Conservation (phyloP, 225 moss, liverwort and hornwort genomes). For the Ulota crispa region DNA sequence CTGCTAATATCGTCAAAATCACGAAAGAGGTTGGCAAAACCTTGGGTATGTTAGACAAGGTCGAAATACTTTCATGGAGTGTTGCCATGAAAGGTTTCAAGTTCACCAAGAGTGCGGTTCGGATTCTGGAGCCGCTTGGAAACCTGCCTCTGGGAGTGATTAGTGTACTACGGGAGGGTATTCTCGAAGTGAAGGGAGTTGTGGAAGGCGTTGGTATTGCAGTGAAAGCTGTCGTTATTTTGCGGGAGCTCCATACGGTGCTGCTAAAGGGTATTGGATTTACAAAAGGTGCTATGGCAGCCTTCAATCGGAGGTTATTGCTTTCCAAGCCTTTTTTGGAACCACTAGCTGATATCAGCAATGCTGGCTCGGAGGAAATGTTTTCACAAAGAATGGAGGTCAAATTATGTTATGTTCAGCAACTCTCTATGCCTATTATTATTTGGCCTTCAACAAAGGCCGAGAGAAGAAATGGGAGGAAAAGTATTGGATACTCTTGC, state of each 20-base stretch:
- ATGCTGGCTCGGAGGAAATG: background rate
- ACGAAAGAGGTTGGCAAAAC: conserved; percentile 66
- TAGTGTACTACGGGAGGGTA: conserved; percentile 54
- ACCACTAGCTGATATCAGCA: background rate
- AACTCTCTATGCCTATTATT: conserved; percentile 14
- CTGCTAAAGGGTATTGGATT: conserved; percentile 70
- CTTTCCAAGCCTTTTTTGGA: conserved; percentile 1
- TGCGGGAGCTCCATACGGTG: conserved; percentile 61
- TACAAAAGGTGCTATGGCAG: conserved; percentile 54
- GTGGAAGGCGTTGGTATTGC: conserved; percentile 63
- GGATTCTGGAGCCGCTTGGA: conserved; percentile 72
- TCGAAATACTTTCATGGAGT: conserved; percentile 66
- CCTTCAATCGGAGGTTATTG: conserved; percentile 40
- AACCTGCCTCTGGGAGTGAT: conserved; percentile 67
- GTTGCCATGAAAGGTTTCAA: conserved; percentile 68
- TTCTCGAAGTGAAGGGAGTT: conserved; percentile 62
- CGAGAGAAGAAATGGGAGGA: conserved; percentile 14
- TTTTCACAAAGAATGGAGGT: conserved; percentile 33
- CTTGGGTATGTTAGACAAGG: conserved; percentile 45
- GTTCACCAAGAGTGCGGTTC: conserved; percentile 67
- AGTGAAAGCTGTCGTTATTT: conserved; percentile 61
- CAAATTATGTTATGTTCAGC: conserved; percentile 3
- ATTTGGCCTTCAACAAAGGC: conserved; percentile 23
- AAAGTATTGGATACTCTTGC: background rate
- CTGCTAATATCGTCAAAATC: conserved; percentile 58